Conservation (phyloP, 331 rosid genomes). For the Quercus lobata region DNA sequence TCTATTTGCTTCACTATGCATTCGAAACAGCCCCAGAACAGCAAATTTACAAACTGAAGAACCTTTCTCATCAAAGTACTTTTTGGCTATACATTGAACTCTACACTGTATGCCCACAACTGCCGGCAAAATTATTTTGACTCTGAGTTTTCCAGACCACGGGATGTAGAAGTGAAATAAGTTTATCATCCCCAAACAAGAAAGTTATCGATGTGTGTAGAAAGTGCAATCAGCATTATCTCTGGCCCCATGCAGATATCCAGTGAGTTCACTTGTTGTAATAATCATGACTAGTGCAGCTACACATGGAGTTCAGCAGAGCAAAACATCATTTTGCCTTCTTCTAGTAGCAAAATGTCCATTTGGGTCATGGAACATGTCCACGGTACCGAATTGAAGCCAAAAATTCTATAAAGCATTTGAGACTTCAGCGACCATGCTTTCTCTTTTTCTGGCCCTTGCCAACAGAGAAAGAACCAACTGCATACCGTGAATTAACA, state of each 20-base stretch:
- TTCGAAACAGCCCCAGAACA: background rate
- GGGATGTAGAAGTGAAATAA: background rate
- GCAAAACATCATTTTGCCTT: background rate
- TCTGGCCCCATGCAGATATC: background rate
- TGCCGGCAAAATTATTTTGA: no score
- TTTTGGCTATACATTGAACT: background rate
- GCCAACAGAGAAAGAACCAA: conserved; percentile 27
- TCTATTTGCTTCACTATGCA: background rate
- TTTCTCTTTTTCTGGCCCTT: conserved; percentile 37
- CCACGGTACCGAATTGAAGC: background rate
- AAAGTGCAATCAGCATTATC: background rate
- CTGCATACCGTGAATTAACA: conserved; percentile 37
- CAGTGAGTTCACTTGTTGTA: background rate
- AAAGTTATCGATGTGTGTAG: background rate
- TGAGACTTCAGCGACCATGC: conserved; percentile 13
- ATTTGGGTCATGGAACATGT: background rate
- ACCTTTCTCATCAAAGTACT: background rate
- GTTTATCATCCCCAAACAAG: background rate
- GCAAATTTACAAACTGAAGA: background rate
- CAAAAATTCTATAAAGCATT: background rate
- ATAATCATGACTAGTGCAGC: background rate
- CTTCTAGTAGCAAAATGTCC: background rate
- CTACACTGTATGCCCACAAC: background rate
- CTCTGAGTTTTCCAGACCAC: background rate
- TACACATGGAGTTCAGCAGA: background rate